Conservation (phyloP, 495 filamentous ascomycete species). For the Stereocaulon alpinum region DNA sequence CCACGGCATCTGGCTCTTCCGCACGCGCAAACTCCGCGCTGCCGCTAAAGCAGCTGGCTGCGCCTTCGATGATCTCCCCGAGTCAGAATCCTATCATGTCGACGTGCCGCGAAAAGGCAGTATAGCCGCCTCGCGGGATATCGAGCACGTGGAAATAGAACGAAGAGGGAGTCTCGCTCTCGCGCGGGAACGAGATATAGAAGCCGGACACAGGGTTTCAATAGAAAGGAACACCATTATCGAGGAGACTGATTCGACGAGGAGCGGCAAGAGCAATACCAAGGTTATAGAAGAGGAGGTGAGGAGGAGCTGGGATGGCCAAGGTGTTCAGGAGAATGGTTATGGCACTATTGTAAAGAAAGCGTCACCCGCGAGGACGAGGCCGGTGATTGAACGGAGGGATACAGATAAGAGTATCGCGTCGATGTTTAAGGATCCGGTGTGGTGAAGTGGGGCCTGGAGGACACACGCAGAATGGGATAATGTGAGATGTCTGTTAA, state of each 20-base stretch:
- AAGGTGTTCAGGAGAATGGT: background rate
- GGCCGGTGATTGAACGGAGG: background rate
- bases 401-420: background rate
- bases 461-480: background rate
- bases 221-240: background rate
- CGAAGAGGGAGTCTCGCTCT: constrained; percentile 4
- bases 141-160: constrained; percentile 3
- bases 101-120: background rate
- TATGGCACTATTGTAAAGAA: constrained; percentile 6
- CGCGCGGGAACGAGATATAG: background rate
- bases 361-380: background rate
- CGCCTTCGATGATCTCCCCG: constrained; percentile 55
- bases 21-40: constrained; percentile 48
- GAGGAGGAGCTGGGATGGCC: background rate
- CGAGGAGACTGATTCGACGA: background rate
- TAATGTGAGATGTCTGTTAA: too few species aligned
- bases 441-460: background rate
- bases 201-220: background rate
- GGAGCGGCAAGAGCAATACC: background rate
- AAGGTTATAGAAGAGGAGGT: background rate
- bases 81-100: constrained; percentile 19
- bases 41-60: constrained; percentile 46
- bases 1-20: constrained; percentile 56
- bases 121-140: constrained; percentile 2
- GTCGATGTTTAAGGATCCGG: background rate